Conservation (phyloP, 371 early-diverging fungal species). For the Coemansia sp. region DNA sequence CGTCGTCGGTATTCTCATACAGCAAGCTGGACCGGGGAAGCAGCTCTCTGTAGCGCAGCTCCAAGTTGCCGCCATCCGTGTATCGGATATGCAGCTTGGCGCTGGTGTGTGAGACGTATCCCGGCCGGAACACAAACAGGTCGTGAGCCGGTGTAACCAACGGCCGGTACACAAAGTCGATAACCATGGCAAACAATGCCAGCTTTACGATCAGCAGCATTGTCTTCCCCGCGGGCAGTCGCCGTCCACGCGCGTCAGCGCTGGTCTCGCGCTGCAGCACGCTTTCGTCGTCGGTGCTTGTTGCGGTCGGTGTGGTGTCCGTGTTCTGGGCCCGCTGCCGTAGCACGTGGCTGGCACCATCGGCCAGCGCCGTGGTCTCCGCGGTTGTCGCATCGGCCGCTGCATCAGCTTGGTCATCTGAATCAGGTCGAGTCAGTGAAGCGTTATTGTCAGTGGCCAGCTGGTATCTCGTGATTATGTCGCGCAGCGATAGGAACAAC, state of each 20-base stretch:
- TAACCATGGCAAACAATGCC: constrained; percentile 41
- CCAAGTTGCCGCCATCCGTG: constrained; percentile 29
- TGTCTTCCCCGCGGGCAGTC: constrained; percentile 3
- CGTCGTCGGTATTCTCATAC: constrained; percentile 1
- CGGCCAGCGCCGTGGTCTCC: not conserved
- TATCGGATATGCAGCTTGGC: constrained; percentile 46
- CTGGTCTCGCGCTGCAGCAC: no score
- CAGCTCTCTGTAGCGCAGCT: constrained; percentile 18
- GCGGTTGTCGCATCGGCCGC: not conserved
- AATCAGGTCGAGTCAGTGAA: no score
- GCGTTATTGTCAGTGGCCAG: not conserved
- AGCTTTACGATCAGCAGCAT: constrained; percentile 25
- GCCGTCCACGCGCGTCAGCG: not conserved
- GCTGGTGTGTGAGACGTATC: constrained; percentile 44
- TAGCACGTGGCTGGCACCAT: not conserved
- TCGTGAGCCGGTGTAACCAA: constrained; percentile 29
- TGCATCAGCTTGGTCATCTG: not conserved
- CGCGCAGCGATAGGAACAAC: constrained; percentile 26
- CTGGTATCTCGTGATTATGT: constrained; percentile 19
- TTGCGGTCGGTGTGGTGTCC: not conserved
- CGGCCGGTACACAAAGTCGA: constrained; percentile 52
- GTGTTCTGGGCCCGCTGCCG: not conserved
- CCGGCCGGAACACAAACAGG: constrained; percentile 40
- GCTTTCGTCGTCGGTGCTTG: not conserved
- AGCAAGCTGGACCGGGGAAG: not conserved